Evolutionary conservation across 2,329 filamentous ascomycete genomes (phyloP), one percentile per base, ranked within the genome.

Genomic region (Colletotrichum navitas): DNA sequence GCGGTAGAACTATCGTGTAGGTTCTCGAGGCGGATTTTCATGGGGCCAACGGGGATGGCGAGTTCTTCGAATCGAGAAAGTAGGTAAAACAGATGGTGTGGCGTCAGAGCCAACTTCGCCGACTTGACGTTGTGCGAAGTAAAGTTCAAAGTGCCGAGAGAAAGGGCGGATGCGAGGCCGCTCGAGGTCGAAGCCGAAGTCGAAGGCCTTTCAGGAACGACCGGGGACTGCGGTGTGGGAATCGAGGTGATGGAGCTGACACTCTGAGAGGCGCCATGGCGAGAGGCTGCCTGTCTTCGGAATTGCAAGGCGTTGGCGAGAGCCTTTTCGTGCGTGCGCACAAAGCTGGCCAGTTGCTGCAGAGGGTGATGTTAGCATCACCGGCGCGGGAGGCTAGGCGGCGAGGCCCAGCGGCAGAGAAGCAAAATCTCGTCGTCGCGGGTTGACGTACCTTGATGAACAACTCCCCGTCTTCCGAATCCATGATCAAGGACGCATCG

Each of bases 251-350:
- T 87, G 78, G 89, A 86, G 71, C 89, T 89, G 62, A 90, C 87
- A 78, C 89, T 91, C 77, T 91, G 89, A 16, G 92, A 91, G 67
- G 89, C 83, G 75, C 88, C 89, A 90, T 95, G 90, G 77, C 91
- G 92, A 74, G 89, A 85, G 51, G 87, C 84, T 74, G 89, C 88
- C 78, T 93, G 91, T 77, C 93, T 90, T 81, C 92, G 92, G 77
- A 97, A 88, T 82, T 98, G 95, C 74, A 98, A 86, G 77, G 95
- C 95, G 85, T 98, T 98, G 80, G 96, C 96, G 74, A 99, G 89
- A 47, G 95, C 95, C 84, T 97, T 97, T 84, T 99, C 96, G 85
- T 99, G 94, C 67, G 94, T 97, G 74, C 95, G 94, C 83, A 99
- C 94, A 83, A 97, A 98, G 84, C 92, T 92, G 80, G 95, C 95